Evolutionary conservation across 257 asterid species (phyloP), one percentile per base, ranked within the genome.

Genomic region (Echium plantagineum): DNA sequence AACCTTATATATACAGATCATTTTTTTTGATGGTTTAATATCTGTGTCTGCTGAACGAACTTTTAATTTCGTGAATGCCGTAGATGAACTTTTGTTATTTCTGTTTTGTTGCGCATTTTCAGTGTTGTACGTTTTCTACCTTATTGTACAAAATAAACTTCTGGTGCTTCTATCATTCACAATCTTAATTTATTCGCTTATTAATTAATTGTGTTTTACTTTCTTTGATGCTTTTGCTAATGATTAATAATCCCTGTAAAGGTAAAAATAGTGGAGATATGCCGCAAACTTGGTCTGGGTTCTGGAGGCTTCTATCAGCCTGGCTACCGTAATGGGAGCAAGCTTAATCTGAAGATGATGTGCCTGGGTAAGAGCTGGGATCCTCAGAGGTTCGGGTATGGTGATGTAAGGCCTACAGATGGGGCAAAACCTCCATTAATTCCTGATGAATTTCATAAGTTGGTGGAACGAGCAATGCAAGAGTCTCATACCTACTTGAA

Each of bases 311-410:
- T 88, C 73, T 88, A 88, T 80, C 81, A 73, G 61, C 95, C 96
- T 67, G 83, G 94, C 18, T 83, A 74, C 62, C 66, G 70, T 62
- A 81, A 81, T 63, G 96, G 95, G 55, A 83, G 86, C 24, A 77
- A 62, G 66, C 67, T 88, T 72, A 78, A 75, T 28, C 68, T 83
- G 70, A 83, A 72, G 73, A 85, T 88, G 96, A 88, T 88, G 96
- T 88, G 96, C 75, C 80, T 88, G 57, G 96, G 96, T 65, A 88
- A 77, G 73, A 73, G 77, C 32, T 88, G 96, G 96, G 96, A 88
- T 55, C 96, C 95, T 13, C 74, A 65, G 65, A 77, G 86, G 18
- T 24, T 86, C 57, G 24, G 3, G 55, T 89, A 89, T 57, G 63
- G 51, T 49, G 85, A 77, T 54, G 42, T n/a, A 59, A 83, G 95